Base-by-base conservation (phyloP, 2,329 filamentous ascomycete species). In the Chaetomiaceae sp. region DNA sequence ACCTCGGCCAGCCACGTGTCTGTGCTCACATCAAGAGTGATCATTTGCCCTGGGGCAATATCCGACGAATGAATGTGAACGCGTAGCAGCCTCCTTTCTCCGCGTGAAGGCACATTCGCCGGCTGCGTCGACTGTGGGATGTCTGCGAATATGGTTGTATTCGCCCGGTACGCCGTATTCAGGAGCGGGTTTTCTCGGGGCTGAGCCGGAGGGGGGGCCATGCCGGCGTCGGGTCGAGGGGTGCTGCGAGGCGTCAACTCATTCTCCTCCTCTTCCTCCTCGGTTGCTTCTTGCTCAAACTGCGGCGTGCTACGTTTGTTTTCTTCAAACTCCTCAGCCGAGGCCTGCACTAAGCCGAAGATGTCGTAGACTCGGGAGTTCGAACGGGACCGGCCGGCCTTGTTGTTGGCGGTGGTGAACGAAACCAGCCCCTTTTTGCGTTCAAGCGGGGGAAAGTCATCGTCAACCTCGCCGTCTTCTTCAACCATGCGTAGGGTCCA, bases 401-500 rank as follows among this genome's bases (percentile, higher is more conserved):
- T 78, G 65, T 89, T 90, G 65, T 92, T 91, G 56, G 86, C 87
- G 6, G 87, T 90, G 33, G 88, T 89, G 62, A 92, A 94, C 18
- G 89, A 84, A 5, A 80, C 81, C n/a, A 94, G 76, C 2, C 84
- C 79, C 62, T 86, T 87, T 20, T 81, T 89, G 32, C 89, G 79
- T 53, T 87, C 85, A 36, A 94, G 75, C 0, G 89, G 84, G 29
- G 88, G 87, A 59, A 94, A 94, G 64, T 94, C 89, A 59, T 90
- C 87, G 61, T 95, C 89, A 1, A 92, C 84, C 64, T 94, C 89
- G 44, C 87, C 89, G 51, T 89, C 87, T 65, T 94, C 84, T 56
- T 94, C 84, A 1, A 91, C 87, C 83, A 95, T 90, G 36, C 88
- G 80, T 51, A 95, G 71, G 21, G 84, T 89, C 86, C 87, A 94